Conservation (phyloP, 495 filamentous ascomycete genomes). For the Neurospora intermedia region DNA sequence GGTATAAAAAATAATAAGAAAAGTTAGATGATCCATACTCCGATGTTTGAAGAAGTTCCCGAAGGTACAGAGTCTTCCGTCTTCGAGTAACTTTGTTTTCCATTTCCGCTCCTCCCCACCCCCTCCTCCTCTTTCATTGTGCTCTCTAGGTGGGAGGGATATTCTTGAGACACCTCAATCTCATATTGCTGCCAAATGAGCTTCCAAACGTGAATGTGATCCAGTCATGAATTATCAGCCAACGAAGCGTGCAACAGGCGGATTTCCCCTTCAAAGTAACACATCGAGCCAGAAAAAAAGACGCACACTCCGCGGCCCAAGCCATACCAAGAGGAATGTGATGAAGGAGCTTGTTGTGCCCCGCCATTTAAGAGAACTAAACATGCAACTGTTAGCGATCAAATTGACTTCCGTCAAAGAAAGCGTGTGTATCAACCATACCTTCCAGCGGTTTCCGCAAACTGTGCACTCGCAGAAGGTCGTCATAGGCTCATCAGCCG, state of each 20-base stretch:
- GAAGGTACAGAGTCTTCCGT: not conserved
- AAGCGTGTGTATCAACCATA: slow-evolving; percentile 21
- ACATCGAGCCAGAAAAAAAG: not conserved
- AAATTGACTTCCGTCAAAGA: slow-evolving; percentile 2
- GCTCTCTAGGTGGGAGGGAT: not conserved
- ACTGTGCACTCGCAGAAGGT: slow-evolving; percentile 70
- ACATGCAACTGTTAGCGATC: not conserved
- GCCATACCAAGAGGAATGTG: not conserved
- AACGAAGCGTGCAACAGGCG: not conserved
- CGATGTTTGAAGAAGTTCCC: not conserved
- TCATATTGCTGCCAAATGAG: not conserved
- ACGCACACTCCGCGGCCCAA: not conserved
- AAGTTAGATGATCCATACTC: slow-evolving; percentile 4
- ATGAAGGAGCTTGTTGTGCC: not conserved
- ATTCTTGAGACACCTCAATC: slow-evolving; percentile 1
- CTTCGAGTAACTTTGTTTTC: not conserved
- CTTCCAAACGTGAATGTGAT: not conserved
- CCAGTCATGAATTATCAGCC: not conserved
- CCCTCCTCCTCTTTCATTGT: not conserved
- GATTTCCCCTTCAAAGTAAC: not conserved
- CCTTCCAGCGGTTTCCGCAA: slow-evolving; percentile 72
- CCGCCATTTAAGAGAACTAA: slow-evolving; percentile 12
- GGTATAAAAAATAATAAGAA: not conserved
- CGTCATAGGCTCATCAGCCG: slow-evolving; percentile 87
- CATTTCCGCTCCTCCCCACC: not conserved